Evolutionary conservation across 805 yeast genomes (phyloP).

Genomic region (Starmerella apis): DNA sequence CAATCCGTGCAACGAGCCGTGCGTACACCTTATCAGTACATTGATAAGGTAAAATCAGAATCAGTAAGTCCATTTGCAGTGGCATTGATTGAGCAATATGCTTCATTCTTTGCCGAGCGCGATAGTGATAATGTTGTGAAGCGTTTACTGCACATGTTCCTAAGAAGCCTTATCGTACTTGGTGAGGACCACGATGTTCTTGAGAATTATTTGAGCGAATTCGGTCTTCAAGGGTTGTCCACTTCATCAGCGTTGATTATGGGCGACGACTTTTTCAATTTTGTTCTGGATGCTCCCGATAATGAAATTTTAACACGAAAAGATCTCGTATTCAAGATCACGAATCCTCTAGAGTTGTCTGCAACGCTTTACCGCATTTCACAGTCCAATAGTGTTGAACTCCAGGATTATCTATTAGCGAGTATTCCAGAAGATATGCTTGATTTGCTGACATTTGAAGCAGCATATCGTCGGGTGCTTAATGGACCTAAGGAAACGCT

Average conservation of each 20-base stretch:
- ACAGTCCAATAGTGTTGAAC: constrained; percentile 3
- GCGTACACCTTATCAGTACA: constrained; percentile 71
- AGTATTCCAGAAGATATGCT: constrained; percentile 21
- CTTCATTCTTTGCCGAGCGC: constrained; percentile 8
- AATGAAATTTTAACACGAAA: constrained; percentile 11
- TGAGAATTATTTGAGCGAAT: not conserved
- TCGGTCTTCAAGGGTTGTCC: not conserved
- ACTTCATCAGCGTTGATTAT: not conserved
- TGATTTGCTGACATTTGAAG: constrained; percentile 5
- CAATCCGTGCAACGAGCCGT: constrained; percentile 63
- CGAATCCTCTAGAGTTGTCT: constrained; percentile 22
- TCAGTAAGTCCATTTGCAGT: constrained; percentile 47
- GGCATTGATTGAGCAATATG: constrained; percentile 50
- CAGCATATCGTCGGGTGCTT: constrained; percentile 15
- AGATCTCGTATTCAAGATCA: constrained; percentile 24
- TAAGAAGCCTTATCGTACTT: constrained; percentile 18
- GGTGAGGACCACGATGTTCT: constrained; percentile 21
- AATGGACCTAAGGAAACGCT: not conserved
- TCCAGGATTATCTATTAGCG: constrained; percentile 18
- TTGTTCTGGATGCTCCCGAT: constrained; percentile 21
- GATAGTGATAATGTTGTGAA: constrained; percentile 11
- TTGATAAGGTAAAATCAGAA: constrained; percentile 43
- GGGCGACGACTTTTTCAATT: constrained; percentile 24
- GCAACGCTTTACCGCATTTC: constrained; percentile 21
- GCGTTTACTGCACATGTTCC: constrained; percentile 18